These are phyloP conservation scores for Raphanus raphanistrum DNA, from an alignment of 345 rosid species.

Conservation along the genomic window DNA sequence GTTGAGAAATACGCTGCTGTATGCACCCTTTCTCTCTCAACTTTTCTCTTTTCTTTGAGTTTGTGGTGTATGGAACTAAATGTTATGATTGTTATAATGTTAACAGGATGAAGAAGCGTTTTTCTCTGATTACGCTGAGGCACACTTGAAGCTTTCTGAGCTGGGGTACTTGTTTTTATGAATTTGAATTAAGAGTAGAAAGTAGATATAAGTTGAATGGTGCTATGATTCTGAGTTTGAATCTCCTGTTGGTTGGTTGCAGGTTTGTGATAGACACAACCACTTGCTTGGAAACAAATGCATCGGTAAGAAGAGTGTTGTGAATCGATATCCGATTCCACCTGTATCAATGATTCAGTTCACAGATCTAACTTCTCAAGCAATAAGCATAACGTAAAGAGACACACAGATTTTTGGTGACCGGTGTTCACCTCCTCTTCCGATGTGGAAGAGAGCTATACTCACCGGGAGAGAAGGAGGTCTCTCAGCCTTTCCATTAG, in stretches of 20 bases:
- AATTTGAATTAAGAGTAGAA: not conserved
- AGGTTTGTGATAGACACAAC: conserved; percentile 41
- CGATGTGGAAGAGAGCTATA: too few species aligned
- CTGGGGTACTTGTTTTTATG: conserved; percentile 60
- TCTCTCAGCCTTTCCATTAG: too few species aligned
- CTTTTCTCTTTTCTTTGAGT: not conserved
- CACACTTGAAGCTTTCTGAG: conserved; percentile 89
- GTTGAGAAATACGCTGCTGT: conserved; percentile 95
- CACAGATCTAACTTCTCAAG: too few species aligned
- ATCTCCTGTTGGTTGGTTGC: not conserved
- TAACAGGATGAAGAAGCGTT: conserved; percentile 91
- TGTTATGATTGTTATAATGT: not conserved
- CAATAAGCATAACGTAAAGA: too few species aligned
- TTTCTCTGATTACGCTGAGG: conserved; percentile 76
- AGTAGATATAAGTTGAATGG: not conserved
- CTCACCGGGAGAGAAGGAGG: too few species aligned
- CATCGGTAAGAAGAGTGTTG: too few species aligned
- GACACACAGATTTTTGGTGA: too few species aligned
- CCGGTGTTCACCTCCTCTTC: too few species aligned
- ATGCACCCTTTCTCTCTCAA: not conserved
- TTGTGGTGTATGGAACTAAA: not conserved
- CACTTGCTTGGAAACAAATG: too few species aligned
- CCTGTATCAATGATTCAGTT: too few species aligned
- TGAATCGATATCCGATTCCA: too few species aligned
- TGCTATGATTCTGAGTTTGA: not conserved